phyloP scores from a whole-genome alignment of 345 rosid genomes.

The Populus davidiana region DNA sequence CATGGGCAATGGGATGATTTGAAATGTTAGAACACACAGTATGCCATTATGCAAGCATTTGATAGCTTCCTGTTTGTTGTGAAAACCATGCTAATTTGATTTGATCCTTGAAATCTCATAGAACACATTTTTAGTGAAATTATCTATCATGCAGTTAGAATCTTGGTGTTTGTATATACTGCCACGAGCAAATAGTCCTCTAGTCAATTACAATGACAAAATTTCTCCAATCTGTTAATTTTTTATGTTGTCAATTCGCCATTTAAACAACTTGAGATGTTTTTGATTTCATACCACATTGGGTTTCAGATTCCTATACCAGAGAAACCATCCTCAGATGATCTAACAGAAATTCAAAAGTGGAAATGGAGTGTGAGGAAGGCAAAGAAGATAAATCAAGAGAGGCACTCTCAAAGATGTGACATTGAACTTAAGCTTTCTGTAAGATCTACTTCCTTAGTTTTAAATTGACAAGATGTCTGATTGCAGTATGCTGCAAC shows the following conservation, averaged over 20 bases:
- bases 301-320: constrained; percentile 31
- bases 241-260: not conserved
- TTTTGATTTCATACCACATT: not conserved
- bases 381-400: constrained; percentile 32
- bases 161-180: not conserved
- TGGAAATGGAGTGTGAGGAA: constrained; percentile 30
- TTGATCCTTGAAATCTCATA: not conserved
- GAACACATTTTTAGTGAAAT: not conserved
- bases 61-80: not conserved
- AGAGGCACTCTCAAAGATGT: constrained; percentile 35
- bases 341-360: constrained; percentile 19
- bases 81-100: not conserved
- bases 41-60: not conserved
- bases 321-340: constrained; percentile 26
- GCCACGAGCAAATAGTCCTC: not conserved
- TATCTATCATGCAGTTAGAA: not conserved
- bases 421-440: constrained; percentile 39
- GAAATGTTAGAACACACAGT: not conserved
- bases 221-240: not conserved
- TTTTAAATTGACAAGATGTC: not conserved
- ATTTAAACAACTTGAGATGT: constrained; percentile 1
- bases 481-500: constrained; percentile 2
- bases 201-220: not conserved
- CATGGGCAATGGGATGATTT: constrained; percentile 1
- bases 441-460: constrained; percentile 16